Evolutionary conservation across 2,329 filamentous ascomycete species (phyloP).

Genomic region (Diplodia intermedia): DNA sequence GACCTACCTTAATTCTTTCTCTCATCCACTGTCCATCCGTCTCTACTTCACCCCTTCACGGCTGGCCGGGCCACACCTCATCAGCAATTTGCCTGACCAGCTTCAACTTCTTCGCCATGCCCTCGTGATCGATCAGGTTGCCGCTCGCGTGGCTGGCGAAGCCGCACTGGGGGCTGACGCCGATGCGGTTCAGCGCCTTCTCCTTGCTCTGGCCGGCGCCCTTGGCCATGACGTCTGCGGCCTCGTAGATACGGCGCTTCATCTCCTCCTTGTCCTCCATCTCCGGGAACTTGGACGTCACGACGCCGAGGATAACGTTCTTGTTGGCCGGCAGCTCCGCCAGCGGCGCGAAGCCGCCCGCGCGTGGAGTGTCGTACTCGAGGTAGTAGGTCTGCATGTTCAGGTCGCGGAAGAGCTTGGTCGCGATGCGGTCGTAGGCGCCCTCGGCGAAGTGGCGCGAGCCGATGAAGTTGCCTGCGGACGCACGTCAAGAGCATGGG

Average conservation of each 20-base stretch:
- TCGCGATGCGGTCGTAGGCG: slow-evolving; percentile 53
- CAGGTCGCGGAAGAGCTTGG: slow-evolving; percentile 41
- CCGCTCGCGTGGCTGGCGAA: slow-evolving; percentile 72
- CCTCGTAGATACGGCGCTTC: slow-evolving; percentile 49
- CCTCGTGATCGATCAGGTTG: slow-evolving; percentile 69
- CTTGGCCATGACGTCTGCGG: slow-evolving; percentile 70
- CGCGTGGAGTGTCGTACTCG: slow-evolving; percentile 53
- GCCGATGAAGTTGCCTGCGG: slow-evolving; percentile 52
- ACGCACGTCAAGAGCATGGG: slow-evolving; percentile 1
- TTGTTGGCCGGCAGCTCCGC: slow-evolving; percentile 50
- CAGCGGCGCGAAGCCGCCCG: slow-evolving; percentile 53
- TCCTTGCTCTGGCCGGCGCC: slow-evolving; percentile 67
- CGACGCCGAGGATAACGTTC: slow-evolving; percentile 52
- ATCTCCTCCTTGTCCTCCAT: slow-evolving; percentile 53
- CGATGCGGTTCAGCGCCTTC: slow-evolving; percentile 69
- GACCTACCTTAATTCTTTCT: background rate
- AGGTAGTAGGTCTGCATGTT: slow-evolving; percentile 45
- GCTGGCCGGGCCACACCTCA: slow-evolving; percentile 69
- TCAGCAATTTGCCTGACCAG: slow-evolving; percentile 75
- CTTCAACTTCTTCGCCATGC: slow-evolving; percentile 73
- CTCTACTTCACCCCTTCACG: slow-evolving; percentile 40
- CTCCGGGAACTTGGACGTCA: slow-evolving; percentile 52
- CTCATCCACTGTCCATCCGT: background rate
- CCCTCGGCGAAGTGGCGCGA: slow-evolving; percentile 53
- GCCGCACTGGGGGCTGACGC: slow-evolving; percentile 42